These are phyloP conservation scores for Zychaea mexicana DNA, from an alignment of 371 early-diverging fungal species.

Conservation along the genomic window DNA sequence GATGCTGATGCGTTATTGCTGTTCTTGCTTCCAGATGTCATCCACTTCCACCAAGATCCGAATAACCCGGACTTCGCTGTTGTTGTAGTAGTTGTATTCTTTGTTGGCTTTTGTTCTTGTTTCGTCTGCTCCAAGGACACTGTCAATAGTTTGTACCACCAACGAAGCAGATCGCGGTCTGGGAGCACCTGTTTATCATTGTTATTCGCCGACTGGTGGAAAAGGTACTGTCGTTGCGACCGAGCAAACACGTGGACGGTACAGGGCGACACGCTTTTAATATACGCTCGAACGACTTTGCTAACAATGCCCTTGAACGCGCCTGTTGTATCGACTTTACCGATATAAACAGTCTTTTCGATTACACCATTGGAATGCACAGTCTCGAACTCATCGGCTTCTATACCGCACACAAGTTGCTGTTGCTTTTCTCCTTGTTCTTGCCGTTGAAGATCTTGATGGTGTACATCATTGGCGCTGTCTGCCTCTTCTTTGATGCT, in stretches of 20 bases:
- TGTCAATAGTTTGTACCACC: slow-evolving; percentile 91
- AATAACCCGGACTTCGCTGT: neutral
- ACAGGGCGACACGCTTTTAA: slow-evolving; percentile 33
- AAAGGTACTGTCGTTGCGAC: slow-evolving; percentile 86
- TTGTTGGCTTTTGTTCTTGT: neutral
- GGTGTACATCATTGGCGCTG: too few species aligned
- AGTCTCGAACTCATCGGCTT: neutral
- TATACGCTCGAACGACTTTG: slow-evolving; percentile 47
- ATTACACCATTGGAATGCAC: neutral
- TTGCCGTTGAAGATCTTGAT: neutral
- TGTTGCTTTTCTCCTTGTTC: neutral
- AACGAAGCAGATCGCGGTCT: slow-evolving; percentile 69
- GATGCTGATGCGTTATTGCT: neutral
- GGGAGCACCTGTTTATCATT: slow-evolving; percentile 56
- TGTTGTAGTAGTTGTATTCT: neutral
- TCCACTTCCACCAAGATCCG: neutral
- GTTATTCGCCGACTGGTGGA: slow-evolving; percentile 71
- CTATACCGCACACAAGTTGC: neutral
- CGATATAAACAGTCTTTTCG: slow-evolving; percentile 46
- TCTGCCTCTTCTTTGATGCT: too few species aligned
- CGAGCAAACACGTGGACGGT: slow-evolving; percentile 78
- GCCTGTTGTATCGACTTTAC: slow-evolving; percentile 68
- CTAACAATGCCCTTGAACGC: slow-evolving; percentile 28
- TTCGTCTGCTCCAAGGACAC: slow-evolving; percentile 19
- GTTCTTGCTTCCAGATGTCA: neutral